phyloP scores from a whole-genome alignment of 192 early-diverging fungal genomes.

The Coemansia sp. region DNA sequence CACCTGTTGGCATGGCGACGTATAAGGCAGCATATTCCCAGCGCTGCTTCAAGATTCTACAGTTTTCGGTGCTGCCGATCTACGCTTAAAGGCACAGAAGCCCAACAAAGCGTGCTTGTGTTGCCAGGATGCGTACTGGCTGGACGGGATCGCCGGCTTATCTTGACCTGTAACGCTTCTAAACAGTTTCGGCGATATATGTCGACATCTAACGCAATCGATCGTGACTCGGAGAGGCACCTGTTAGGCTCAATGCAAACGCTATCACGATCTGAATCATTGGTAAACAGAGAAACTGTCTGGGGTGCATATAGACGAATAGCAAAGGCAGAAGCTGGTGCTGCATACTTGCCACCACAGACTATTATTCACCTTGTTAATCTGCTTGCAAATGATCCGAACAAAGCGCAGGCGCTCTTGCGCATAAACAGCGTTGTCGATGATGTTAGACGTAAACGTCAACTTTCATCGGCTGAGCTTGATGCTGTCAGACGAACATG shows the following conservation, averaged over 20 bases:
- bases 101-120: background rate
- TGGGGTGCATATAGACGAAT: conserved; percentile 36
- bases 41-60: background rate
- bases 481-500: conserved; percentile 23
- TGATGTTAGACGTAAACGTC: conserved; percentile 9
- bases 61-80: background rate
- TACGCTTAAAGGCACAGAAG: background rate
- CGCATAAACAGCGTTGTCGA: conserved; percentile 21
- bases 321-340: background rate
- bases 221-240: background rate
- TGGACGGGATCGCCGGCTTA: background rate
- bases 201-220: background rate
- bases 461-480: conserved; percentile 20
- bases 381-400: conserved; percentile 25
- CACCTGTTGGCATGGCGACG: conserved; percentile 26
- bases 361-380: conserved; percentile 28
- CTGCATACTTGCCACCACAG: conserved; percentile 7
- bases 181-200: background rate
- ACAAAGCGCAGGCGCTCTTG: conserved; percentile 18
- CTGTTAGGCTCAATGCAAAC: background rate
- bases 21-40: conserved; percentile 15
- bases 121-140: background rate
- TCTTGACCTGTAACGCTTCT: background rate
- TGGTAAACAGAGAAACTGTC: conserved; percentile 22
- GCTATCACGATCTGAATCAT: conserved; percentile 11